Conservation (phyloP, 1,284 basidiomycete species). For the Erythrobasidium hasegawianum region DNA sequence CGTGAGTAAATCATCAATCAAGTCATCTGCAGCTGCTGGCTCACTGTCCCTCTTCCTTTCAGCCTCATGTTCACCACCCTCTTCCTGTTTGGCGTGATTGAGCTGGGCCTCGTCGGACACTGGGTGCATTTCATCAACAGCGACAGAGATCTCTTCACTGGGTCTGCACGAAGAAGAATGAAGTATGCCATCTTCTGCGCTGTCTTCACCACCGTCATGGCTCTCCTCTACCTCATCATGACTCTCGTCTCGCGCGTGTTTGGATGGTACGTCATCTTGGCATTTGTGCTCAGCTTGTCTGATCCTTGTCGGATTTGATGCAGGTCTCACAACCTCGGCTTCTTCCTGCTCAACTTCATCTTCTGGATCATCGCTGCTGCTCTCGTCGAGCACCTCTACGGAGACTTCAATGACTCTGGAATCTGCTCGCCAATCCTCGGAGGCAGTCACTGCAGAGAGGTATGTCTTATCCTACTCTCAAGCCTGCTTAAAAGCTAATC, state of each 20-base stretch:
- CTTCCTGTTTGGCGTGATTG: conserved; percentile 4
- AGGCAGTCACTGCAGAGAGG: conserved; percentile 5
- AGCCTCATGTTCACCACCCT: conserved; percentile 12
- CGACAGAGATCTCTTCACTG: not conserved
- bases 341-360: conserved; percentile 13
- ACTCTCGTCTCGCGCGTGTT: not conserved
- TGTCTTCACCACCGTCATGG: too few species aligned
- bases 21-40: too few species aligned
- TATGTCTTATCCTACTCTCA: not conserved
- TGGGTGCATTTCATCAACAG: conserved; percentile 1
- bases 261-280: not conserved
- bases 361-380: conserved; percentile 21
- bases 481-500: too few species aligned
- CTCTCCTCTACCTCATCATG: conserved; percentile 2
- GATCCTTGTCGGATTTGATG: too few species aligned
- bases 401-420: not conserved
- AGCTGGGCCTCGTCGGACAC: conserved; percentile 7
- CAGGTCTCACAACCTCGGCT: not conserved
- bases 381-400: conserved; percentile 5
- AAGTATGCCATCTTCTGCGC: too few species aligned
- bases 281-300: too few species aligned
- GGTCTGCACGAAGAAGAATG: too few species aligned
- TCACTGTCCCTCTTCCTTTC: too few species aligned
- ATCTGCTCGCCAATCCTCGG: conserved; percentile 1
- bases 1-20: too few species aligned